A percentile compares a stretch with the other conserved stretches of the same genome.
phyloP scores from a whole-genome alignment of 768 basidiomycete genomes.

The Exidia glandulosa region DNA sequence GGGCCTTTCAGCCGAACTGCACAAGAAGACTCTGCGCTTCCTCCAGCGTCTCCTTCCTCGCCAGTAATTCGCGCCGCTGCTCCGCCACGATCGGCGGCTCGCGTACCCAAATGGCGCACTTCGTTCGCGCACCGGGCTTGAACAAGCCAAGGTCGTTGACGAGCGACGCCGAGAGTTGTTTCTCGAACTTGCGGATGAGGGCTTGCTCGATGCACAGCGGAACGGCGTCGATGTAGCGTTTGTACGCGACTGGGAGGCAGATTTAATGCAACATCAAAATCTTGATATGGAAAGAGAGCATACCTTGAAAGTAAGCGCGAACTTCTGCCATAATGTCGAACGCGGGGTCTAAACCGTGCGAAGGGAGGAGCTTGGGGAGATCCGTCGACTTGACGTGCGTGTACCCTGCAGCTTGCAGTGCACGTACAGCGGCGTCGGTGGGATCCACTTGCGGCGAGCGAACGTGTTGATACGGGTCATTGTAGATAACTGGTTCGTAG shows the following conservation, averaged over 20 bases:
- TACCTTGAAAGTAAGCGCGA: constrained; percentile 67
- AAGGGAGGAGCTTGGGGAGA: constrained; percentile 37
- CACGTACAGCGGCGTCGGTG: not conserved
- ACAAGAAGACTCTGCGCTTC: not conserved
- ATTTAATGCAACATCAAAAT: not conserved
- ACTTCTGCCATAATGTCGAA: constrained; percentile 61
- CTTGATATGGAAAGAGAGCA: not conserved
- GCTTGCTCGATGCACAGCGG: constrained; percentile 46
- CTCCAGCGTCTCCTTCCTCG: not conserved
- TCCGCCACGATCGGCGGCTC: not conserved
- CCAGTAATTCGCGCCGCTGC: not conserved
- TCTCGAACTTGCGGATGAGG: constrained; percentile 41
- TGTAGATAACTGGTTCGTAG: too few relatives aligned
- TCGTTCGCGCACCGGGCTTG: not conserved
- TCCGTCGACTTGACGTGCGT: constrained; percentile 27
- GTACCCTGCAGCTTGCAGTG: not conserved
- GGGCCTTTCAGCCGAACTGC: not conserved
- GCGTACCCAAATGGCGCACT: not conserved
- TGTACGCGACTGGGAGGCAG: constrained; percentile 39
- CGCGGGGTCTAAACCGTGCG: constrained; percentile 40
- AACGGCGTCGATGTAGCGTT: constrained; percentile 46
- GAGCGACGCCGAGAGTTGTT: constrained; percentile 34
- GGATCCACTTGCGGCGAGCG: not conserved
- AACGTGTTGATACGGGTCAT: too few relatives aligned
- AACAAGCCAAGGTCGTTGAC: constrained; percentile 29